Conservation (phyloP, 2,329 filamentous ascomycete genomes). For the Exophiala calicioides region DNA sequence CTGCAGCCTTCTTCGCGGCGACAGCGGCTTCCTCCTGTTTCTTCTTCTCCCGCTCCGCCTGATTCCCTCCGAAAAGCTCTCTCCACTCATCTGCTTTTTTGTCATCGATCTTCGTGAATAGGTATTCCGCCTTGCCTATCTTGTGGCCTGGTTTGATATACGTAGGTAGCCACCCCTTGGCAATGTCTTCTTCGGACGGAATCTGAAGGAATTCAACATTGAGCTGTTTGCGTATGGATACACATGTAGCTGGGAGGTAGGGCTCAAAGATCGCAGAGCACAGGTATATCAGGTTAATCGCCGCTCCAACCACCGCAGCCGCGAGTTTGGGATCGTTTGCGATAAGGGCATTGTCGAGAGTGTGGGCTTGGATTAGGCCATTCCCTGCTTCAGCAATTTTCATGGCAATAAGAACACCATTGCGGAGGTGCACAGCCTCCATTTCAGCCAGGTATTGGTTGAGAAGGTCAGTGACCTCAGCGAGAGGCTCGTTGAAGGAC, state of each 20-base stretch:
- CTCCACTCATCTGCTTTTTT: slow-evolving; percentile 84
- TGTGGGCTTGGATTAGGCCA: slow-evolving; percentile 60
- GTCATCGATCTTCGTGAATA: slow-evolving; percentile 80
- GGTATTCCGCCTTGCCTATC: slow-evolving; percentile 75
- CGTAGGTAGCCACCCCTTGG: slow-evolving; percentile 62
- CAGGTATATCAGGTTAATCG: slow-evolving; percentile 79
- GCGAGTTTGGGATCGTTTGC: slow-evolving; percentile 60
- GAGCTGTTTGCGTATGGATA: slow-evolving; percentile 76
- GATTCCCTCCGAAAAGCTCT: slow-evolving; percentile 68
- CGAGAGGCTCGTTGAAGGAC: slow-evolving; percentile 42
- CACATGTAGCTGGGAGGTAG: slow-evolving; percentile 79
- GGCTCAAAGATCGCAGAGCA: slow-evolving; percentile 76
- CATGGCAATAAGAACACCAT: slow-evolving; percentile 56
- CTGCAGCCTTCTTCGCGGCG: slow-evolving; percentile 41
- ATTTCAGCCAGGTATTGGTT: slow-evolving; percentile 59
- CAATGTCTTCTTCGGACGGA: slow-evolving; percentile 51
- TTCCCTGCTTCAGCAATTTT: slow-evolving; percentile 62
- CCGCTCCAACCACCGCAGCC: slow-evolving; percentile 70
- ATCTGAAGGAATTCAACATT: slow-evolving; percentile 61
- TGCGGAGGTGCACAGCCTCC: slow-evolving; percentile 62
- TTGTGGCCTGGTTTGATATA: slow-evolving; percentile 71
- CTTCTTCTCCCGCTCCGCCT: slow-evolving; percentile 67
- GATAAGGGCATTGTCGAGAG: slow-evolving; percentile 63
- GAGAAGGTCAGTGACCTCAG: slow-evolving; percentile 55
- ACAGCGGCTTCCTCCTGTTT: slow-evolving; percentile 57